These are phyloP conservation scores for Saccharomyces hybrid DNA, from an alignment of 1,139 yeast species.

Conservation along the genomic window DNA sequence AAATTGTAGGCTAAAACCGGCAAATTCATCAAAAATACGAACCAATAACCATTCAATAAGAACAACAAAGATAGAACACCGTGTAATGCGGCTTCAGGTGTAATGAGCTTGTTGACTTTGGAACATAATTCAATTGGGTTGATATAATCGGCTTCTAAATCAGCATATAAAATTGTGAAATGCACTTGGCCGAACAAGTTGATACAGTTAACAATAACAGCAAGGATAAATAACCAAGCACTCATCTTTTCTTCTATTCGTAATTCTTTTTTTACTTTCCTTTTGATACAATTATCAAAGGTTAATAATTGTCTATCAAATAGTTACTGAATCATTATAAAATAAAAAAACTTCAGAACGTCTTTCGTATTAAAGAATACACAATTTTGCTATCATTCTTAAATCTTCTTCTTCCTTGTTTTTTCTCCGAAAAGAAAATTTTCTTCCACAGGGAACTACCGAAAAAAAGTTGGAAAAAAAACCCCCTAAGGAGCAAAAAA, in stretches of 20 bases:
- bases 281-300: neutral
- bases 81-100: conserved; percentile 88
- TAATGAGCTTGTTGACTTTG: conserved; percentile 78
- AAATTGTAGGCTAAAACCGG: conserved; percentile 82
- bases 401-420: neutral
- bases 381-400: neutral
- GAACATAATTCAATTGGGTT: conserved; percentile 96
- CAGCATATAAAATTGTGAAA: conserved; percentile 89
- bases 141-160: conserved; percentile 89
- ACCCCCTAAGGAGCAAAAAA: neutral
- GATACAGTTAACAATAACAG: conserved; percentile 79
- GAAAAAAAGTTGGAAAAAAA: neutral
- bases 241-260: conserved; percentile 14
- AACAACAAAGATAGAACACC: conserved; percentile 64
- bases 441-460: neutral
- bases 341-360: neutral
- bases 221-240: conserved; percentile 63
- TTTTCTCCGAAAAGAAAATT: neutral
- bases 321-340: neutral
- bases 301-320: neutral
- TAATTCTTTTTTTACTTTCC: neutral
- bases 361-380: neutral
- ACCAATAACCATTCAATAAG: conserved; percentile 88
- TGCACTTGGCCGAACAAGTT: conserved; percentile 87
- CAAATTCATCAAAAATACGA: conserved; percentile 74